Evolutionary conservation across 2,329 filamentous ascomycete species (phyloP).

Genomic region (Monilinia laxa): DNA sequence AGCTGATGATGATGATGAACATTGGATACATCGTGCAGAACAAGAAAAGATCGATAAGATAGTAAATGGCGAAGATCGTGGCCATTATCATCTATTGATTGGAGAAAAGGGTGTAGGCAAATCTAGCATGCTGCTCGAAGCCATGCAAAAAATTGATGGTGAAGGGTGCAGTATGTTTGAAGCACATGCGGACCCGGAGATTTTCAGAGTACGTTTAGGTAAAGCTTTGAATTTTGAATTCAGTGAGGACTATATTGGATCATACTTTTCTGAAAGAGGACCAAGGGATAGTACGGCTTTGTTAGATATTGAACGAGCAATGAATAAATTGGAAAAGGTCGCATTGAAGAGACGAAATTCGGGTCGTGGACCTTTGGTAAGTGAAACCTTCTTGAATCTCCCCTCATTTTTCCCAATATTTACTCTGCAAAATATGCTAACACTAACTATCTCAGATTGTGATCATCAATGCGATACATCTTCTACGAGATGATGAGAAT

Average conservation of each 20-base stretch:
- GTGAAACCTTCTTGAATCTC: not conserved
- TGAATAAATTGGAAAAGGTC: slow-evolving; percentile 98
- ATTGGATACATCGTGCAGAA: slow-evolving; percentile 84
- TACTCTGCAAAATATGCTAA: not conserved
- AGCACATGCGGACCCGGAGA: slow-evolving; percentile 90
- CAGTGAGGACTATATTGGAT: slow-evolving; percentile 96
- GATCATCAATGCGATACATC: slow-evolving; percentile 91
- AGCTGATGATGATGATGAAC: slow-evolving; percentile 43
- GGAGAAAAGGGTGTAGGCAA: slow-evolving; percentile 97
- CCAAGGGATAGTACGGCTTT: slow-evolving; percentile 89
- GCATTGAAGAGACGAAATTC: slow-evolving; percentile 67
- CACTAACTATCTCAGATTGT: slow-evolving; percentile 44
- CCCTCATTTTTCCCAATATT: no score
- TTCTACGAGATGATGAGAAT: slow-evolving; percentile 87
- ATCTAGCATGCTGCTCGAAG: slow-evolving; percentile 92
- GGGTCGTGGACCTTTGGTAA: slow-evolving; percentile 67
- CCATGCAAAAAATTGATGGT: slow-evolving; percentile 89
- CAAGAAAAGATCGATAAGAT: slow-evolving; percentile 82
- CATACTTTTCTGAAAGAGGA: slow-evolving; percentile 90
- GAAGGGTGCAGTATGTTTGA: slow-evolving; percentile 94
- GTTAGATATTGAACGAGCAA: slow-evolving; percentile 90
- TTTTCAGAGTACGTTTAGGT: slow-evolving; percentile 88
- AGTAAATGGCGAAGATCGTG: slow-evolving; percentile 66
- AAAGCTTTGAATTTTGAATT: slow-evolving; percentile 96
- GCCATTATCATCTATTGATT: slow-evolving; percentile 88